Conservation (phyloP, 1,284 basidiomycete species). For the Sphaerobolus stellatus region DNA sequence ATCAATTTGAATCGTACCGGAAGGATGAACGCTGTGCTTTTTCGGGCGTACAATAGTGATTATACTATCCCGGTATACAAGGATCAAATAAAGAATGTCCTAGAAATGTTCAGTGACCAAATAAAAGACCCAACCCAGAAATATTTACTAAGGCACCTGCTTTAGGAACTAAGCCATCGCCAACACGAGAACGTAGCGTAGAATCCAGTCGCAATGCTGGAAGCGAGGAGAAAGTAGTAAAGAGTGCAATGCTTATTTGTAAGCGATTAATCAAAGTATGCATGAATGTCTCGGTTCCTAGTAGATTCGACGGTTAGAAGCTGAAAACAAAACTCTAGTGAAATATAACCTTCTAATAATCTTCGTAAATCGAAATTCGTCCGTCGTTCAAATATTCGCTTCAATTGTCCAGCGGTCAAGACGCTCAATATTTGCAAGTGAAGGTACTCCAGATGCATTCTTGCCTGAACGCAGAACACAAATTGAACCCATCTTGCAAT, state of each 20-base stretch:
- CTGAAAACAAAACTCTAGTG: neutral
- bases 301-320: neutral
- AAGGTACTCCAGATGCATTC: constrained; percentile 91
- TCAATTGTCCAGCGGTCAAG: constrained; percentile 82
- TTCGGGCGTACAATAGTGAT: constrained; percentile 87
- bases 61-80: constrained; percentile 77
- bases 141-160: constrained; percentile 1
- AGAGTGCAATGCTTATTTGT: constrained; percentile 79
- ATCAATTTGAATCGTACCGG: constrained; percentile 51
- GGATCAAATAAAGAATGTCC: constrained; percentile 89
- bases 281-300: constrained; percentile 83
- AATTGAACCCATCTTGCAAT: neutral
- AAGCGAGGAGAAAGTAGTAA: constrained; percentile 63
- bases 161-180: constrained; percentile 78
- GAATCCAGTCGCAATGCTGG: constrained; percentile 79
- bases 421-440: constrained; percentile 91
- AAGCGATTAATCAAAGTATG: constrained; percentile 66
- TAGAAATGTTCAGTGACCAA: constrained; percentile 28
- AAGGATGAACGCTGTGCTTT: constrained; percentile 93
- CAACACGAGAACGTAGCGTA: constrained; percentile 64
- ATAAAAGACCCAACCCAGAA: neutral
- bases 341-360: constrained; percentile 68
- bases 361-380: constrained; percentile 91
- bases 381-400: constrained; percentile 81
- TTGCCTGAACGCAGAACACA: constrained; percentile 70